These are phyloP conservation scores for Xylaria longipes DNA, from an alignment of 495 filamentous ascomycete genomes.

Conservation along the genomic window DNA sequence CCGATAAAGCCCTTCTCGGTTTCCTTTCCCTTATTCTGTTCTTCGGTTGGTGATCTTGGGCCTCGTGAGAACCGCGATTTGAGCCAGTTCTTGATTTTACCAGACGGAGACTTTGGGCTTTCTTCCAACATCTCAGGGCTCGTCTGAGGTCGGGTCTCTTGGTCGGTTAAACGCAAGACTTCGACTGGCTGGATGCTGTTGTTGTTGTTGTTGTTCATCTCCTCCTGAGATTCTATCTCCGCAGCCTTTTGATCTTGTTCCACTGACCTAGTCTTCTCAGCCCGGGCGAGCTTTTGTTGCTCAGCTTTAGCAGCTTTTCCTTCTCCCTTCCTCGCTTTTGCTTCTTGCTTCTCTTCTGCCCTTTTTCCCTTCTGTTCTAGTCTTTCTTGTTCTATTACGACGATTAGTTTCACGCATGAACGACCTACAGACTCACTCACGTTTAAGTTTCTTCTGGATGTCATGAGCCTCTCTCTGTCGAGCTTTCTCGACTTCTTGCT, in stretches of 20 bases:
- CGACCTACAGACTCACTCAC: conserved; percentile 34
- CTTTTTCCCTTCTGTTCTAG: conserved; percentile 54
- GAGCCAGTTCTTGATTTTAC: conserved; percentile 66
- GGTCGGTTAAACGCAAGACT: conserved; percentile 28
- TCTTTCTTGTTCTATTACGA: conserved; percentile 53
- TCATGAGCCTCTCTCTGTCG: conserved; percentile 55
- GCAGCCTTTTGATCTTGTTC: conserved; percentile 6
- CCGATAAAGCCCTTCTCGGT: conserved; percentile 55
- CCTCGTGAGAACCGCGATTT: conserved; percentile 59
- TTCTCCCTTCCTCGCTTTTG: conserved; percentile 57
- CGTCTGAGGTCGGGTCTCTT: conserved; percentile 30
- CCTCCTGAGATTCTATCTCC: conserved; percentile 3
- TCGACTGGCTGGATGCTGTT: conserved; percentile 24
- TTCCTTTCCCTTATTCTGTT: conserved; percentile 38
- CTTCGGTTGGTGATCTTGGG: conserved; percentile 41
- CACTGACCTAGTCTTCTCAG: conserved; percentile 49
- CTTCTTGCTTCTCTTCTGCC: conserved; percentile 59
- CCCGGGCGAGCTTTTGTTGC: conserved; percentile 53
- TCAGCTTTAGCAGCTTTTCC: conserved; percentile 56
- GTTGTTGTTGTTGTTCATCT: conserved; percentile 30
- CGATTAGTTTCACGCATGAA: conserved; percentile 29
- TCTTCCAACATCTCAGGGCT: conserved; percentile 9
- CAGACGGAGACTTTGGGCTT: conserved; percentile 35
- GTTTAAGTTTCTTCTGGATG: conserved; percentile 50
- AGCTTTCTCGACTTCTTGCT: conserved; percentile 50